Conservation (phyloP, 2,329 filamentous ascomycete genomes). For the Mycogone perniciosa region DNA sequence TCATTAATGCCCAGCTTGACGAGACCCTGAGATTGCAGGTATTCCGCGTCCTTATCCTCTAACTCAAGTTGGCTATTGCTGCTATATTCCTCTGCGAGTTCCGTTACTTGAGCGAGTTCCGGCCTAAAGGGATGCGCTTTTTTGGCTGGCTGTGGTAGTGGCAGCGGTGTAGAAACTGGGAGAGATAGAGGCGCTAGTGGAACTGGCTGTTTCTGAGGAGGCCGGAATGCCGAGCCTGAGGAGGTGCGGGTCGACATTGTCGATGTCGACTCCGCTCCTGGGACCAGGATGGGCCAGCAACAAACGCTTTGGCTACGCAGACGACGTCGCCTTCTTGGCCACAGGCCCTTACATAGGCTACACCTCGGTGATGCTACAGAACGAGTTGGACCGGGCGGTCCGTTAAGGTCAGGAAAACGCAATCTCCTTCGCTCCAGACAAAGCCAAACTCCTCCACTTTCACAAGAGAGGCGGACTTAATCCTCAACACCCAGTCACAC, state of each 20-base stretch:
- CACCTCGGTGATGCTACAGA: too few species aligned
- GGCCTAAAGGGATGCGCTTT: constrained; percentile 71
- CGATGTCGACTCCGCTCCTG: constrained; percentile 49
- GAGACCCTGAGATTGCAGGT: constrained; percentile 63
- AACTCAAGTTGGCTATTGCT: constrained; percentile 52
- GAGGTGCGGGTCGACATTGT: constrained; percentile 49
- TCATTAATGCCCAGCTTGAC: constrained; percentile 71
- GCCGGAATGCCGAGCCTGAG: constrained; percentile 34
- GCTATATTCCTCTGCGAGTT: constrained; percentile 84
- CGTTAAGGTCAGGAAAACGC: too few species aligned
- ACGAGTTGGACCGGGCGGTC: too few species aligned
- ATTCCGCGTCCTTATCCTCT: constrained; percentile 59
- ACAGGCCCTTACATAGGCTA: too few species aligned
- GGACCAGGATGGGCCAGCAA: too few species aligned
- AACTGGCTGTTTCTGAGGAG: constrained; percentile 23
- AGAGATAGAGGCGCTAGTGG: constrained; percentile 26
- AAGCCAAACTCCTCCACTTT: too few species aligned
- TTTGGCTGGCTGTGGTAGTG: constrained; percentile 30
- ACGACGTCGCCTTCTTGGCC: too few species aligned
- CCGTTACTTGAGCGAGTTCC: constrained; percentile 86
- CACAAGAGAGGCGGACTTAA: too few species aligned
- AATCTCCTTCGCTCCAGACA: too few species aligned
- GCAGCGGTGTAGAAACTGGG: constrained; percentile 29
- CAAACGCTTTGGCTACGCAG: too few species aligned
- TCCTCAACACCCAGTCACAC: too few species aligned